Evolutionary conservation across 768 basidiomycete species (phyloP).

Genomic region (Kwoniella botswanensis): DNA sequence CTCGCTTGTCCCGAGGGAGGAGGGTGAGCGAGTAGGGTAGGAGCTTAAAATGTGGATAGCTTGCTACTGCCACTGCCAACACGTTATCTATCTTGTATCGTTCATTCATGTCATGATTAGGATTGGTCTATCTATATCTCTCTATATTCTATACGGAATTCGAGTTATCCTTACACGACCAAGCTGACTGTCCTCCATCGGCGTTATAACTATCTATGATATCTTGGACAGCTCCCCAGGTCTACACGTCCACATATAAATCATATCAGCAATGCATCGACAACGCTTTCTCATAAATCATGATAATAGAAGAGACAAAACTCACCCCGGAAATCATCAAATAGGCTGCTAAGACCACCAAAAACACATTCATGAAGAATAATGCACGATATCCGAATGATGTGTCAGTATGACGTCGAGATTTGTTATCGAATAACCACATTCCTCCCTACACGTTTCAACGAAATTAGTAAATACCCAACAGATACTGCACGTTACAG

Average conservation of each 20-base stretch:
- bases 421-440: slow-evolving; percentile 45
- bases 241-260: neutral
- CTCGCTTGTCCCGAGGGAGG: no score
- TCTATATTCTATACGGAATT: slow-evolving; percentile 6
- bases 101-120: no score
- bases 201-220: slow-evolving; percentile 20
- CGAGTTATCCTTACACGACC: slow-evolving; percentile 25
- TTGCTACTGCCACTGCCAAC: neutral
- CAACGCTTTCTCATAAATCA: no score
- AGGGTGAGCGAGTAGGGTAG: no score
- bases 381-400: slow-evolving; percentile 34
- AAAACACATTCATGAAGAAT: slow-evolving; percentile 17
- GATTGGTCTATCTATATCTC: neutral
- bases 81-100: no score
- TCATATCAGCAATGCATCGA: neutral
- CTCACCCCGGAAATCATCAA: slow-evolving; percentile 22
- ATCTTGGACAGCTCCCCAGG: slow-evolving; percentile 20
- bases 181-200: slow-evolving; percentile 12
- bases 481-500: neutral
- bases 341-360: slow-evolving; percentile 16
- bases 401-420: slow-evolving; percentile 31
- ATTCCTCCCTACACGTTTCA: slow-evolving; percentile 31
- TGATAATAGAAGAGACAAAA: neutral
- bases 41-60: neutral
- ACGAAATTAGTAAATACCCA: slow-evolving; percentile 3